These are phyloP conservation scores for Rutstroemia sp. DNA, from an alignment of 2,329 filamentous ascomycete genomes.

Conservation along the genomic window DNA sequence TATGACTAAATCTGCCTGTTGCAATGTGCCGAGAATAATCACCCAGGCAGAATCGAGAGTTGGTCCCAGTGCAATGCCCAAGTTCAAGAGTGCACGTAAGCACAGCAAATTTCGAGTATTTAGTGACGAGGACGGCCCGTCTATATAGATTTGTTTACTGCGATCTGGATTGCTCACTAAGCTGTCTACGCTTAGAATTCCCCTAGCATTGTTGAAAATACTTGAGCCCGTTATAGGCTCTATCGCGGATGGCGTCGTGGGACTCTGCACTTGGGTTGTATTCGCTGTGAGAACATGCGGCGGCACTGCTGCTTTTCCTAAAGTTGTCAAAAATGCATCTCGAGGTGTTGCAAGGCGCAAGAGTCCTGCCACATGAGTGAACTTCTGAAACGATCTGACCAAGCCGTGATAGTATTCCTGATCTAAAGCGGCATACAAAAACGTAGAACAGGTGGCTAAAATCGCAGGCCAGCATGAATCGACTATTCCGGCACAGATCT, in stretches of 20 bases:
- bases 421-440: slow-evolving; percentile 85
- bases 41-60: slow-evolving; percentile 80
- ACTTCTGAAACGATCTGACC: slow-evolving; percentile 88
- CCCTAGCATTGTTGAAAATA: slow-evolving; percentile 63
- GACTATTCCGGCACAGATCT: slow-evolving; percentile 73
- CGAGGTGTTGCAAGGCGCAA: slow-evolving; percentile 77
- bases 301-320: slow-evolving; percentile 89
- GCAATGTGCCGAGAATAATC: slow-evolving; percentile 84
- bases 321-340: slow-evolving; percentile 88
- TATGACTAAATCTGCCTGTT: slow-evolving; percentile 86
- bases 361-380: slow-evolving; percentile 89
- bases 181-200: slow-evolving; percentile 66
- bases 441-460: slow-evolving; percentile 89
- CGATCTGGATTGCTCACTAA: slow-evolving; percentile 56
- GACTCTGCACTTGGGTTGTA: slow-evolving; percentile 40
- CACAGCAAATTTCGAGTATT: slow-evolving; percentile 89
- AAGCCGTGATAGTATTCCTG: slow-evolving; percentile 89
- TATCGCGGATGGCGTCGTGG: slow-evolving; percentile 42
- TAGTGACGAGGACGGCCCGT: slow-evolving; percentile 46
- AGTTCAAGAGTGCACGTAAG: slow-evolving; percentile 81
- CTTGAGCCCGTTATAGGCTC: slow-evolving; percentile 29
- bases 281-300: slow-evolving; percentile 63
- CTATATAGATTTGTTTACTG: slow-evolving; percentile 51
- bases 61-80: slow-evolving; percentile 89
- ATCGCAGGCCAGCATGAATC: slow-evolving; percentile 94